Percentiles rank a stretch among this genome's conserved stretches.
Conservation (phyloP, 257 asterid species). For the Jasminum sambac region DNA sequence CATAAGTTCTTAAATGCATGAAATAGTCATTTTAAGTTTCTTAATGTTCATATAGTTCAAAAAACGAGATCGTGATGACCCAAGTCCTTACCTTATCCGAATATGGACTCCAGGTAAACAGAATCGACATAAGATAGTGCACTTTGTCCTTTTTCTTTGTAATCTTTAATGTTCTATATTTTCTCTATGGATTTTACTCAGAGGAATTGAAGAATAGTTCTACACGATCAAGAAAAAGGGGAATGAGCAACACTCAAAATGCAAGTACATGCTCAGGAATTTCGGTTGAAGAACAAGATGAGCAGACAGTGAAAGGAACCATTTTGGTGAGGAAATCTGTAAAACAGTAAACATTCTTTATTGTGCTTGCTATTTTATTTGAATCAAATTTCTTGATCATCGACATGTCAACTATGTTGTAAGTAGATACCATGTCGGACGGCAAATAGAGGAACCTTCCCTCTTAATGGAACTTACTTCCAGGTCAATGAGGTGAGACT, state of each 20-base stretch:
- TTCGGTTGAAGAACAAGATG: slow-evolving; percentile 4
- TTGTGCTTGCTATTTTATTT: not conserved
- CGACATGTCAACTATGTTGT: not conserved
- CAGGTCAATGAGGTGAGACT: slow-evolving; percentile 67
- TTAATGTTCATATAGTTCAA: slow-evolving; percentile 36
- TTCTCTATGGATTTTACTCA: slow-evolving; percentile 6
- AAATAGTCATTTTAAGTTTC: not conserved
- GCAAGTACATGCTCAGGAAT: slow-evolving; percentile 15
- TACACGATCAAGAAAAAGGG: slow-evolving; percentile 2
- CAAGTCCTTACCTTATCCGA: slow-evolving; percentile 54
- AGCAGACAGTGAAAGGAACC: slow-evolving; percentile 38
- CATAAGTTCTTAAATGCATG: slow-evolving; percentile 17
- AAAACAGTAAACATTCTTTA: not conserved
- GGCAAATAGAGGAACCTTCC: slow-evolving; percentile 60
- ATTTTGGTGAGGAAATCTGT: slow-evolving; percentile 46
- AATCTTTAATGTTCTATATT: not conserved
- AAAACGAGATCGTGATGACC: slow-evolving; percentile 47
- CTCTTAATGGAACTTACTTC: slow-evolving; percentile 80
- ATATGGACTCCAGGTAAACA: slow-evolving; percentile 44
- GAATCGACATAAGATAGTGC: not conserved
- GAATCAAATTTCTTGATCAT: not conserved
- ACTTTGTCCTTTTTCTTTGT: not conserved
- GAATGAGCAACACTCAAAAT: not conserved
- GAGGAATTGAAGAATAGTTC: slow-evolving; percentile 15
- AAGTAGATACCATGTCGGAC: slow-evolving; percentile 66